phyloP scores from a whole-genome alignment of 257 asterid genomes.

The Solanum arcanum region DNA sequence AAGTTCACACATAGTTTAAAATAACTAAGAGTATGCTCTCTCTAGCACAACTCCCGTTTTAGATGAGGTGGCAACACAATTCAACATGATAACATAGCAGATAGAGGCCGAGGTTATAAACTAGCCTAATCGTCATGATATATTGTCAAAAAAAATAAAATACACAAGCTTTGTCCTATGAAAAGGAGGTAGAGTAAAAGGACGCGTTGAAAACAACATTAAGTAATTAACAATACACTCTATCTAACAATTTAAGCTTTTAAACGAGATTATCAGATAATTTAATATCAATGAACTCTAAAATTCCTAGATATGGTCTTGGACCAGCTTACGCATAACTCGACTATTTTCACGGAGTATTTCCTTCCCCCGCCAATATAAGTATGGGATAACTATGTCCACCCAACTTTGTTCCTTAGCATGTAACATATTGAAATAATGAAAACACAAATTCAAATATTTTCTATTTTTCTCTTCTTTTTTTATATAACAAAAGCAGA shows the following conservation, averaged over 20 bases:
- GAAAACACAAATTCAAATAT: not conserved
- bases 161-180: not conserved
- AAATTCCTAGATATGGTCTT: not conserved
- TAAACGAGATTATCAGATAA: rapidly evolving
- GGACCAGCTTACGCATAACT: not conserved
- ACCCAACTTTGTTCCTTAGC: not conserved
- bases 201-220: not conserved
- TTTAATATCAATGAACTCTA: not conserved
- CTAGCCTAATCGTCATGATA: not conserved
- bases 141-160: not conserved
- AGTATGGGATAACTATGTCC: not conserved
- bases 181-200: not conserved
- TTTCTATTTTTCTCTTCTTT: not conserved
- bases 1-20: not conserved
- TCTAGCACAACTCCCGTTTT: not conserved
- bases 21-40: not conserved
- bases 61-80: not conserved
- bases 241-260: not conserved
- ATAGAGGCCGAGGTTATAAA: not conserved
- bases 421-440: not conserved
- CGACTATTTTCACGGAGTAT: not conserved
- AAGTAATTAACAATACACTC: not conserved
- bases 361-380: not conserved
- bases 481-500: not conserved
- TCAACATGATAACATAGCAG: not conserved